Evolutionary conservation across 345 rosid genomes (phyloP), one percentile per base, ranked within the genome.

Genomic region (Nasturtium officinale): DNA sequence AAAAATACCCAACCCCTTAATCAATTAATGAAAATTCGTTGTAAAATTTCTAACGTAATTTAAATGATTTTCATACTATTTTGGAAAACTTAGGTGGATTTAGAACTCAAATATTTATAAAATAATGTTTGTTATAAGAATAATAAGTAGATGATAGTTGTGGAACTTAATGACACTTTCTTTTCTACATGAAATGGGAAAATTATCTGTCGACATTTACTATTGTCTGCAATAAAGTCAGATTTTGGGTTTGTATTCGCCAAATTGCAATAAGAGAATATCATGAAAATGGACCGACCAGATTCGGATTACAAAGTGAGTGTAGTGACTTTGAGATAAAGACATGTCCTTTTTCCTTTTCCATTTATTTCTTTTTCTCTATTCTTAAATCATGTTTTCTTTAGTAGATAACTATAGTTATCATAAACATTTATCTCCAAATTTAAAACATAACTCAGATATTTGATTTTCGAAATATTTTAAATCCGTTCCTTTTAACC

Each of bases 251-350:
- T 66, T 66, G 67, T 52, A 74, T 50, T 61, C 59, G 73, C 55
- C 55, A 66, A 67, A n/a, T 60, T 67, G 78, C 73, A 51, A 16
- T 59, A 50, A 53, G n/a, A 74, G n/a, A n/a, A 28, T 46, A 74
- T 74, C 72, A 66, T 74, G 67, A 59, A 52, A 50, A 67, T 29
- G 68, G 67, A 23, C 78, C 73, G 78, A 67, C 78, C 73, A 75
- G 6, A 67, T 50, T 50, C 13, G 54, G 54, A 67, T 58, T 48
- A 50, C 61, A 18, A 20, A 59, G 61, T 17, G 20, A 13, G 48
- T 50, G 21, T 9, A 48, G 60, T 29, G 67, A 74, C 62, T 75
- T 67, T 40, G 8, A n/a, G 73, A 75, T 59, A 50, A 55, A 75
- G 78, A 75, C 73, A 38, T 48, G 43, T 64, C 4, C 5, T 8